Evolutionary conservation across 2,329 filamentous ascomycete genomes (phyloP), one percentile per base, ranked within the genome.

Genomic region (Aureobasidium sp.): DNA sequence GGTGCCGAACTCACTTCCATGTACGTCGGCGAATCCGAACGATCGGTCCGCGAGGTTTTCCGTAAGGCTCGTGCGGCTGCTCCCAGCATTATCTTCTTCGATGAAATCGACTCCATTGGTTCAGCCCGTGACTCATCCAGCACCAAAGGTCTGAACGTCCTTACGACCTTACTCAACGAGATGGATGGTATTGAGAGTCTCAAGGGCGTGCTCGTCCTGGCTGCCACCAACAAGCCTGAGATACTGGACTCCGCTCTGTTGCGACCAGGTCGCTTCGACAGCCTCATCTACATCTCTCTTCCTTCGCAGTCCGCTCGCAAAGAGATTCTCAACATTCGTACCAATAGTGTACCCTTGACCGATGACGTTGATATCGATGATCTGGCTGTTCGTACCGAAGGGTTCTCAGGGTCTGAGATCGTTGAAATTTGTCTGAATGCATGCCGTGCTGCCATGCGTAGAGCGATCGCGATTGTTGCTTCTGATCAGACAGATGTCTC

Each of bases 1-100:
- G 93, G 91, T 29, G 91, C 91, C 39, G 93, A 97, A 75, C 83
- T 97, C 14, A 86, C 96, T 64, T 95, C 91, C 76, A 96, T 96
- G 90, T 97, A 97, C 74, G 92, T 97, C 20, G 93, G 93, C 64
- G 93, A 97, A 74, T 93, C 91, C 1, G 93, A 97, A 76, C 85
- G 91, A 12, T 87, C 88, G 8, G 83, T 97, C 45, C 86, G 93
- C 41, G 88, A 91, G 61, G 84, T 97, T 1, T 97, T 97, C 72
- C 83, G 87, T 59, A 89, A 92, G 68, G 93, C 93, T 1, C 83
- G 89, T 45, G 87, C 88, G n/a, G 92, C 91, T 9, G 86, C 87
- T 57, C 93, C 93, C 0, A 91, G 89, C 72, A 93, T 97, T 75
- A 91, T 97, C 69, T 97, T 97, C 80, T 96, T 97, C 67, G 92